Base-by-base conservation (phyloP, 306 rosid genomes). In the Luffa aegyptiaca region DNA sequence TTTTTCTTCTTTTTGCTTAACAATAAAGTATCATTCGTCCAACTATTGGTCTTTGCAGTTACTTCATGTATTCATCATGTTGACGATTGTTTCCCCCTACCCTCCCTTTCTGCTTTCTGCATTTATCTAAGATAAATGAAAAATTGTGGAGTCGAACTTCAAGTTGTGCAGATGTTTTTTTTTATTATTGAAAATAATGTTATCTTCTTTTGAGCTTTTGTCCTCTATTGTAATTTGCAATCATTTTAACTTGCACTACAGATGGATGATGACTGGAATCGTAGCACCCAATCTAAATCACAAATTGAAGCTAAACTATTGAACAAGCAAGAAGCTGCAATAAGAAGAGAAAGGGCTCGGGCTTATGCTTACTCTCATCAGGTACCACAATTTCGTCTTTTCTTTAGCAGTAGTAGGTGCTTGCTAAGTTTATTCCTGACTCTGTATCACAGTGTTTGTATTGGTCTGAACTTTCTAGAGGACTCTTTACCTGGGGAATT, bases 331-430 rank as follows among this genome's bases (percentile, higher is more conserved):
- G 99, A 91, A 83, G 99, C 98, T 52, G 31, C 98, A 76, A 79
- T 89, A 85, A 90, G 98, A 87, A 89, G 99, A 88, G 99, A 96
- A 83, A 91, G 97, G 77, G 99, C 99, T 31, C 78, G 91, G 61
- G 99, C 99, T 65, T 96, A 96, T 87, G 96, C 99, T 71, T 91
- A 93, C 89, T 83, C 91, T 76, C 98, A 93, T 88, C 99, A 96
- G 99, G 99, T 96, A 79, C 37, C 10, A 37, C 12, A 48, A 61
- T 44, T 41, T 13, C 11, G 2, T 13, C 14, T 62, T 63, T 31
- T 12, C 41, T 59, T 21, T 42, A 53, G 4, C 48, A 3, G 6
- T 53, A 17, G 33, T 53, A 51, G 0, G n/a, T 46, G 21, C n/a
- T 21, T 42, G 5, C 76, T 44, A 31, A 48, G 51, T 20, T 11